A percentile compares a stretch with the other conserved stretches of the same genome.
Evolutionary conservation across 345 rosid genomes (phyloP).

Genomic region (Litchi chinensis): DNA sequence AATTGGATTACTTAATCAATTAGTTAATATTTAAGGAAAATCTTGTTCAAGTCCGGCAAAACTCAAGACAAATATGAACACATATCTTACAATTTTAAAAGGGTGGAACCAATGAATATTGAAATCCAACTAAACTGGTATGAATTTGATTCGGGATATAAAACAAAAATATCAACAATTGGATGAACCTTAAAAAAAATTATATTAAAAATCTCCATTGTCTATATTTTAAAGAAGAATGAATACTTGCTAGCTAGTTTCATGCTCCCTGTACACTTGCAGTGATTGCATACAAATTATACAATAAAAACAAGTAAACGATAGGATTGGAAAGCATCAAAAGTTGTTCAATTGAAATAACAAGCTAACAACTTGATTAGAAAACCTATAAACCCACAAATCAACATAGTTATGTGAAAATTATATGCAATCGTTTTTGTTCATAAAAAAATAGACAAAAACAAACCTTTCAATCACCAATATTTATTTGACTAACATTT

Average conservation of each 20-base stretch:
- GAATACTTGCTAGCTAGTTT: background rate
- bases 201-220: too few relatives aligned
- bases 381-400: background rate
- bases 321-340: background rate
- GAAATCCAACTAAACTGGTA: background rate
- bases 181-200: background rate
- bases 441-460: background rate
- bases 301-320: background rate
- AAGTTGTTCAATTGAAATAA: background rate
- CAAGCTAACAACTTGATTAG: background rate
- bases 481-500: background rate
- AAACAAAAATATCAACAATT: background rate
- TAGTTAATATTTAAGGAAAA: background rate
- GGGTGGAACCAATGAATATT: background rate
- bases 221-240: background rate
- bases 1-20: background rate
- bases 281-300: background rate
- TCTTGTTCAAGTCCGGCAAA: background rate
- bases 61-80: background rate
- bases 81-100: too few relatives aligned
- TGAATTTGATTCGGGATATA: background rate
- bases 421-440: background rate
- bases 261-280: background rate
- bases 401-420: constrained; percentile 3
- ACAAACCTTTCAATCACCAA: background rate